phyloP scores from a whole-genome alignment of 73 alveolate species.

The Blepharisma japonicum region DNA sequence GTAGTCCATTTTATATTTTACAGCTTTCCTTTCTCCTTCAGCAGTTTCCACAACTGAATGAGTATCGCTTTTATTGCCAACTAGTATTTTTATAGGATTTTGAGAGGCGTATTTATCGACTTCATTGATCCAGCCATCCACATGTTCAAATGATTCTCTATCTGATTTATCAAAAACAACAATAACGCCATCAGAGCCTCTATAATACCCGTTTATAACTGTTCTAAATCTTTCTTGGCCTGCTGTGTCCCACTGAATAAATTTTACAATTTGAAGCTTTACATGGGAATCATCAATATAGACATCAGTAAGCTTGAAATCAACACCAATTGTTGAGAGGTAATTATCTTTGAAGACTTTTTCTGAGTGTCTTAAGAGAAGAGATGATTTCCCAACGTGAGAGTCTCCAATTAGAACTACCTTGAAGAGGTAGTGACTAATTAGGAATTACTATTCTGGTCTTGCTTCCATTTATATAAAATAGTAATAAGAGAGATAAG shows the following conservation, averaged over 20 bases:
- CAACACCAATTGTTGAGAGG: constrained; percentile 79
- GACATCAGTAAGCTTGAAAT: constrained; percentile 62
- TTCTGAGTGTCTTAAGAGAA: constrained; percentile 55
- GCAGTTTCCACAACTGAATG: no score
- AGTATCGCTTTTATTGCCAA: no score
- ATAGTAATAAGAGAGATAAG: no score
- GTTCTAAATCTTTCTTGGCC: constrained; percentile 24
- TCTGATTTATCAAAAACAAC: background rate
- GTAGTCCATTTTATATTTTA: no score
- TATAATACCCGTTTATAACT: background rate
- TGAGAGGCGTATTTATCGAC: background rate
- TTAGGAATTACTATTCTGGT: no score
- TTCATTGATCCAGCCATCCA: background rate
- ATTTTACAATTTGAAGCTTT: constrained; percentile 44
- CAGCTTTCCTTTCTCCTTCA: no score
- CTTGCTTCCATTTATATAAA: no score
- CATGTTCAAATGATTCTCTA: constrained; percentile 1
- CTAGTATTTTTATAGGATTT: background rate
- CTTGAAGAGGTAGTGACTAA: constrained; percentile 30
- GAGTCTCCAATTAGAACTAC: constrained; percentile 58
- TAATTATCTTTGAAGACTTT: constrained; percentile 56
- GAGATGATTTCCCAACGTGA: constrained; percentile 61
- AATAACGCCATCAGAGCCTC: background rate
- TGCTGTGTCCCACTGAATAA: constrained; percentile 35
- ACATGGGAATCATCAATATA: constrained; percentile 50